phyloP scores from a whole-genome alignment of 1,284 basidiomycete genomes.

The Coniferiporia sulphurascens region DNA sequence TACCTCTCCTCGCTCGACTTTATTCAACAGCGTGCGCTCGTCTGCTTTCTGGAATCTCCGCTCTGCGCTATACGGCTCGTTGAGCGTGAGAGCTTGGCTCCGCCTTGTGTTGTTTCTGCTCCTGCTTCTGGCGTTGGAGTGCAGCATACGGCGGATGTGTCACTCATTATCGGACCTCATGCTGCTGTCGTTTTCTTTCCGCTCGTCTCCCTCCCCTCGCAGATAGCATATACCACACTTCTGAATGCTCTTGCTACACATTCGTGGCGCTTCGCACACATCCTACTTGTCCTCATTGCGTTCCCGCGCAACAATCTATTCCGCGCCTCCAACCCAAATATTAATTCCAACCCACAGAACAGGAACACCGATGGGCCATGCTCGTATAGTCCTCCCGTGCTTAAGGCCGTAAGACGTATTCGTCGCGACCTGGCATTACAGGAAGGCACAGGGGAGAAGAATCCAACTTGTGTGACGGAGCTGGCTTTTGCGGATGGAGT shows the following conservation, averaged over 20 bases:
- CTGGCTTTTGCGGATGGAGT: conserved; percentile 60
- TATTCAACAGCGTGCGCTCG: conserved; percentile 59
- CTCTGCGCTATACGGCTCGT: conserved; percentile 48
- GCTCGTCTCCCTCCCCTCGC: conserved; percentile 51
- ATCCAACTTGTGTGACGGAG: conserved; percentile 39
- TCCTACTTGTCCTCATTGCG: conserved; percentile 62
- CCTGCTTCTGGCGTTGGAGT: conserved; percentile 46
- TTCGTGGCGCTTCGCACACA: conserved; percentile 53
- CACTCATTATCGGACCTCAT: conserved; percentile 35
- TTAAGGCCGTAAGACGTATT: conserved; percentile 62
- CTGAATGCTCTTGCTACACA: conserved; percentile 35
- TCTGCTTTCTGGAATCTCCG: conserved; percentile 41
- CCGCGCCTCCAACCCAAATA: conserved; percentile 13
- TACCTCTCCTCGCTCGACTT: conserved; percentile 64
- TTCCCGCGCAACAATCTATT: conserved; percentile 44
- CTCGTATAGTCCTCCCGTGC: conserved; percentile 53
- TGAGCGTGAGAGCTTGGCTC: conserved; percentile 43
- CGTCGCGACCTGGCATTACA: conserved; percentile 42
- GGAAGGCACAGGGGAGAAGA: conserved; percentile 50
- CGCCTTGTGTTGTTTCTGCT: conserved; percentile 30
- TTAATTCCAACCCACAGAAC: conserved; percentile 28
- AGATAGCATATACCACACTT: conserved; percentile 34
- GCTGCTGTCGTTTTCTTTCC: conserved; percentile 49
- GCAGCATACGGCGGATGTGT: conserved; percentile 40
- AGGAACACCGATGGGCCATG: conserved; percentile 17